Base-by-base conservation (phyloP, 768 basidiomycete species). In the Suillus decipiens region DNA sequence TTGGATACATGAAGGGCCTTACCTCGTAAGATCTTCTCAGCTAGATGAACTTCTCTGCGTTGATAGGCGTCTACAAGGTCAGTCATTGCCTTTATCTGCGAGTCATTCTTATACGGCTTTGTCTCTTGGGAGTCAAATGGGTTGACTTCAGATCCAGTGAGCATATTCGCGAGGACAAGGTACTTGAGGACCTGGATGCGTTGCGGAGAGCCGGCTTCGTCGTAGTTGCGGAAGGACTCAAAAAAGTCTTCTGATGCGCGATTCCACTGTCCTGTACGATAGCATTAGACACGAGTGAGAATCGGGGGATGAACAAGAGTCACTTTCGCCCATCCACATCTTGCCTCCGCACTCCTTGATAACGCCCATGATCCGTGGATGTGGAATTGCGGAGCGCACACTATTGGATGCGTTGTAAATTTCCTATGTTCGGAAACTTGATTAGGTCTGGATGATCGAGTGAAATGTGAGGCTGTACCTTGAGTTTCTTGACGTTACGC, bases 241-340 rank as follows among this genome's bases (percentile, higher is more conserved):
- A 99, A 99, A 76, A 99, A 97, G 78, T 99, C 97, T 73, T 95
- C 93, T 66, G 94, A 96, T 0, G 97, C 97, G 62, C 93, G 87
- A 61, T 92, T 90, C 96, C 96, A 99, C 79, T 97, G 93, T 62
- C 92, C 93, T 95, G 72, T 14, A 62, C 62, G n/a, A 67, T 17
- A 53, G 36, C 28, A 24, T 59, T 36, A 67, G 22, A 39, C n/a
- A 56, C 62, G 61, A 31, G 60, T 55, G 50, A 28, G 24, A 3
- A 42, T 24, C 24, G 7, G 22, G 9, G 28, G 9, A 37, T 43
- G 55, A 22, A 6, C 36, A 54, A 19, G 28, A 69, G 88, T 71
- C 75, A 90, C 96, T 92, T 82, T 99, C 97, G 63, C 93, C 95
- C 97, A 99, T 99, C 96, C 97, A 99, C 97, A 99, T 99, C 79